phyloP scores from a whole-genome alignment of 768 basidiomycete species.

The Russula vinacea region DNA sequence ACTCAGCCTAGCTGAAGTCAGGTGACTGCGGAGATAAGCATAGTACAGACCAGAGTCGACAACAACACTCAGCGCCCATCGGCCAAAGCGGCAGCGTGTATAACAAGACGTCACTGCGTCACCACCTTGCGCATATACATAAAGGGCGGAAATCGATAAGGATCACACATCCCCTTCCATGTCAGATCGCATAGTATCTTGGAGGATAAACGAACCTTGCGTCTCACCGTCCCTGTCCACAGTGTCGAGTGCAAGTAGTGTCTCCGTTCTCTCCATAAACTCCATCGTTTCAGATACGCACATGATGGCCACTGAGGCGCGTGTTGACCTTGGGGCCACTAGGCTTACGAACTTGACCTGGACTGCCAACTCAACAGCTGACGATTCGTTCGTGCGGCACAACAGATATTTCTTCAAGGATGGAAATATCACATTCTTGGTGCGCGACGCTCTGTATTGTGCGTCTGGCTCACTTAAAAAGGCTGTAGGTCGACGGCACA shows the following conservation, averaged over 20 bases:
- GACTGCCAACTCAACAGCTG: neutral
- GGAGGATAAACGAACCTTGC: neutral
- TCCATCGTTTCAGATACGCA: neutral
- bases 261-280: conserved; percentile 15
- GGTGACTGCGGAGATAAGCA: too few relatives aligned
- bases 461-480: too few relatives aligned
- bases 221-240: neutral
- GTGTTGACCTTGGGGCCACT: neutral
- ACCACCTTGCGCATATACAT: too few relatives aligned
- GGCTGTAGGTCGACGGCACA: neutral
- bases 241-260: neutral
- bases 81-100: too few relatives aligned
- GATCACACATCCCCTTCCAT: too few relatives aligned
- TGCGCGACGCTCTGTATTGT: neutral
- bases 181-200: neutral
- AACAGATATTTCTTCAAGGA: conserved; percentile 19
- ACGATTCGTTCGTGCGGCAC: conserved; percentile 11
- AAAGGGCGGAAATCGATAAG: too few relatives aligned
- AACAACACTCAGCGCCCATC: too few relatives aligned
- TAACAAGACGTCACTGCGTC: too few relatives aligned
- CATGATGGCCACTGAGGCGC: neutral
- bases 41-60: too few relatives aligned
- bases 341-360: neutral
- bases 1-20: too few relatives aligned
- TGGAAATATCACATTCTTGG: conserved; percentile 27